Evolutionary conservation across 805 yeast species (phyloP).

Genomic region (Candida nemodendra): DNA sequence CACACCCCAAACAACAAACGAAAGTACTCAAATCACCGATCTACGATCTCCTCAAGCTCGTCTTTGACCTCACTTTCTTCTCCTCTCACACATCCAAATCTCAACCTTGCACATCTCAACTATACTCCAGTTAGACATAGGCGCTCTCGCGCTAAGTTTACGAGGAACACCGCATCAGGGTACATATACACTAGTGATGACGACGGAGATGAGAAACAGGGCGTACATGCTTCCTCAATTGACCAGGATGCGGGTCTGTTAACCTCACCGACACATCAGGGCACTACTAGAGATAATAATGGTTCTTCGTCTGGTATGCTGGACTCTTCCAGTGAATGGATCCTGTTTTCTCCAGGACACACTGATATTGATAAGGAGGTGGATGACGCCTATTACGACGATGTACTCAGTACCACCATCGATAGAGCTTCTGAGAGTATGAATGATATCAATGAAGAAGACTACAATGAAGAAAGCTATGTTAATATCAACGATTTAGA

Average conservation of each 20-base stretch:
- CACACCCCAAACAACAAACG: constrained; percentile 13
- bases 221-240: no score
- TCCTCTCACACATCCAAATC: constrained; percentile 14
- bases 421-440: constrained; percentile 13
- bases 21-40: constrained; percentile 16
- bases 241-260: no score
- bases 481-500: constrained; percentile 5
- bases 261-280: no score
- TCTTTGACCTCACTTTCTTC: constrained; percentile 13
- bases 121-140: constrained; percentile 7
- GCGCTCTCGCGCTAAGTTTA: background rate
- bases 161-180: background rate
- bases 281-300: background rate
- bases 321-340: constrained; percentile 30
- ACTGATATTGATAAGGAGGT: constrained; percentile 13
- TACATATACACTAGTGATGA: constrained; percentile 4
- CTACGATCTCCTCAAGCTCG: constrained; percentile 18
- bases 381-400: constrained; percentile 21
- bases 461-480: constrained; percentile 1
- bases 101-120: constrained; percentile 12
- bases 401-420: constrained; percentile 25
- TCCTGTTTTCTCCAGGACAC: constrained; percentile 29
- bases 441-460: constrained; percentile 13
- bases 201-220: constrained; percentile 1
- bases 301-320: constrained; percentile 15